Conservation (phyloP, 169 alveolate genomes). For the Cryptosporidium baileyi region DNA sequence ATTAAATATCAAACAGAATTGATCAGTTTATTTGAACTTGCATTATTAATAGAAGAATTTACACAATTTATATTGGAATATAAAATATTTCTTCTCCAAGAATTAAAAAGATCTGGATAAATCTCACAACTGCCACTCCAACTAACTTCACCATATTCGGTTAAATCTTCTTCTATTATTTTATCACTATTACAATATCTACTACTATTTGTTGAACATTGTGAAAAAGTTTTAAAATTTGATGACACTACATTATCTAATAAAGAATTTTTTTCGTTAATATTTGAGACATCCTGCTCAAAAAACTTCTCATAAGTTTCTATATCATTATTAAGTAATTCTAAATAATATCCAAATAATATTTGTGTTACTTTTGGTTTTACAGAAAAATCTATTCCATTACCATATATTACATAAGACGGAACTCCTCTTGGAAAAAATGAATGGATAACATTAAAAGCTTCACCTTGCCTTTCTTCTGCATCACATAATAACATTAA, state of each 20-base stretch:
- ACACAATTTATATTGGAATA: not conserved
- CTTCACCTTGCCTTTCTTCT: conserved; percentile 46
- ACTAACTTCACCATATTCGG: no score
- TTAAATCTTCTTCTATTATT: not conserved
- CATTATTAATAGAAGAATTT: no score
- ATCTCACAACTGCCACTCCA: not conserved
- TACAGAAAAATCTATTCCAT: conserved; percentile 11
- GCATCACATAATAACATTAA: conserved; percentile 27
- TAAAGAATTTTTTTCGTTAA: not conserved
- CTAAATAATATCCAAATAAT: conserved; percentile 17
- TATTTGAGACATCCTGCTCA: no score
- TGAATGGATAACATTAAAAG: conserved; percentile 35
- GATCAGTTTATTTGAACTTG: no score
- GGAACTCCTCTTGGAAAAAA: conserved; percentile 65
- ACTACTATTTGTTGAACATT: not conserved
- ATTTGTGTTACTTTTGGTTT: conserved; percentile 54
- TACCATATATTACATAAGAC: conserved; percentile 24
- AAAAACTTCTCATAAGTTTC: not conserved
- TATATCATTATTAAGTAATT: not conserved
- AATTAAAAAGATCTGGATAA: conserved; percentile 58
- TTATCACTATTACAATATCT: not conserved
- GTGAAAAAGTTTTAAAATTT: not conserved
- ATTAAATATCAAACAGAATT: no score
- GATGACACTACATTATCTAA: not conserved
- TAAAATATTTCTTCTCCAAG: conserved; percentile 32